Conservation (phyloP, 257 asterid species). For the Vinca minor region DNA sequence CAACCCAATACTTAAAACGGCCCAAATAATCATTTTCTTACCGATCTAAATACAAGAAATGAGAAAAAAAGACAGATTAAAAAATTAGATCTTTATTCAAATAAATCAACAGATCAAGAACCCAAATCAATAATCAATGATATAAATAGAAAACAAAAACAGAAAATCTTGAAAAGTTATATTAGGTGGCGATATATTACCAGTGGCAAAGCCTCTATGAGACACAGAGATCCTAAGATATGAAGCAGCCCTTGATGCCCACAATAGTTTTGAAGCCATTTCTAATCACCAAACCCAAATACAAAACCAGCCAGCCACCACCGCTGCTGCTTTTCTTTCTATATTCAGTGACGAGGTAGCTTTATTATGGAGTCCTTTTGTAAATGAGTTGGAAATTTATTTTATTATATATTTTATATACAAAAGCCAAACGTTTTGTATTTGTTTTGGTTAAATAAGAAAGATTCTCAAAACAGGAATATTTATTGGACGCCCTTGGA, state of each 20-base stretch:
- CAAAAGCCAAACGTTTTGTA: not conserved
- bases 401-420: conserved; percentile 57
- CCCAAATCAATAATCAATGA: conserved; percentile 1
- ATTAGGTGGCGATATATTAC: conserved; percentile 23
- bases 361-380: too few species aligned
- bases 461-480: too few species aligned
- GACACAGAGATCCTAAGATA: conserved; percentile 68
- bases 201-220: conserved; percentile 79
- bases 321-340: too few species aligned
- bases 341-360: too few species aligned
- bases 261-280: too few species aligned
- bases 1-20: conserved; percentile 1
- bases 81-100: conserved; percentile 36
- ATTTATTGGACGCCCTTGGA: too few species aligned
- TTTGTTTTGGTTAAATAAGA: too few species aligned
- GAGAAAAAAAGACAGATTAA: conserved; percentile 13
- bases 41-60: conserved; percentile 12
- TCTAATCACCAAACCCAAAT: too few species aligned
- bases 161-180: not conserved
- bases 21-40: conserved; percentile 13
- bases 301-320: too few species aligned
- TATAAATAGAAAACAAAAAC: conserved; percentile 7
- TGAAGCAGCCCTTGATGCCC: conserved; percentile 84
- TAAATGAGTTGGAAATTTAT: too few species aligned
- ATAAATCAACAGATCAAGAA: conserved; percentile 39